Base-by-base conservation (phyloP, 331 rosid species). In the Acacia concinna region DNA sequence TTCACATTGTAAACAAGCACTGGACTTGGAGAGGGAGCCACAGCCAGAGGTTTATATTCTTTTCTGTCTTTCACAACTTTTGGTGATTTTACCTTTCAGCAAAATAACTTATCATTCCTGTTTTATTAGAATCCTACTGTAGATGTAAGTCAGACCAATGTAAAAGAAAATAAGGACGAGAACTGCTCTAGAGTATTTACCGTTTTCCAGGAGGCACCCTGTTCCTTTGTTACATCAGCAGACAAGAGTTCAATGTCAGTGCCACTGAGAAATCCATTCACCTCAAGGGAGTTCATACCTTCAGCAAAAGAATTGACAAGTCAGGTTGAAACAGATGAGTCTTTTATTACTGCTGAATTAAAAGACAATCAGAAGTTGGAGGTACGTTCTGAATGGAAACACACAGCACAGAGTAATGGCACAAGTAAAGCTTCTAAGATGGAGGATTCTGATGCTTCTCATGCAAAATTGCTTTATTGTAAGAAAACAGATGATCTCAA, bases 11-110 rank as follows among this genome's bases (percentile, higher is more conserved):
- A 87, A 88, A 76, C 90, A 85, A 79, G 83, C 79, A 72, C 83
- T 90, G 79, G 93, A 91, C 86, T 86, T 90, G 82, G 94, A 89
- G 87, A 91, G 83, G 79, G 93, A 88, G 76, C 91, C 89, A 62
- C 80, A 74, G 73, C 85, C 87, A 25, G 91, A 93, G 97, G 99
- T 96, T 76, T 76, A 67, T 81, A 76, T 78, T 75, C 18, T 20
- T 67, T 79, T 76, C 65, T 17, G 8, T 44, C 63, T 52, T 59
- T 54, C 68, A 25, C 75, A 72, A 67, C 47, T 66, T 37, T 23
- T 60, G 38, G 30, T 62, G 56, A 23, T 78, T 31, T 74, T 63
- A 34, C 63, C 79, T 23, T 35, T 79, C 79, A 73, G 37, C 74
- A 47, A 66, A 46, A 78, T 76, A 67, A 83, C 54, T 71, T 63